These are phyloP conservation scores for Borovskyia barvae DNA, from an alignment of 208 protist species.

Conservation along the genomic window DNA sequence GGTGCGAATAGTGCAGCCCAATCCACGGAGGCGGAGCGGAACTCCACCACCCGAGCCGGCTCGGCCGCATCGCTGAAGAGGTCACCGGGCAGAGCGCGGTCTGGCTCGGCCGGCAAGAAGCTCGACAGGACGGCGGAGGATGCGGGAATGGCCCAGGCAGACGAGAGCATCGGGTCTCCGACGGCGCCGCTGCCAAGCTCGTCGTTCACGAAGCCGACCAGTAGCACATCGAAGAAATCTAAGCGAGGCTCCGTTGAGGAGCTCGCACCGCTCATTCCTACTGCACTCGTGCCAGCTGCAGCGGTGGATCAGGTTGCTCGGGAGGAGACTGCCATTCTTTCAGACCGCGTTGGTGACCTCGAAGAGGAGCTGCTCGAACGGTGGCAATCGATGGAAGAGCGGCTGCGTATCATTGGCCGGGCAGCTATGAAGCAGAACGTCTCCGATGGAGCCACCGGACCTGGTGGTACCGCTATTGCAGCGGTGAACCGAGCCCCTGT, in stretches of 20 bases:
- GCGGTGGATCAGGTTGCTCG: constrained; percentile 31
- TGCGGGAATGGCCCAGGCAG: background rate
- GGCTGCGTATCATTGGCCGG: constrained; percentile 79
- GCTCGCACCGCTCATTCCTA: background rate
- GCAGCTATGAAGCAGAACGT: constrained; percentile 55
- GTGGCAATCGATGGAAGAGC: constrained; percentile 82
- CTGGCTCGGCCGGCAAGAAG: background rate
- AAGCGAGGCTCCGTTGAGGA: background rate
- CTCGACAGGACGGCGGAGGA: background rate
- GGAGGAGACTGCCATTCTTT: constrained; percentile 47
- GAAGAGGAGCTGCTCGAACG: constrained; percentile 72
- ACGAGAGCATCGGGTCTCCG: background rate
- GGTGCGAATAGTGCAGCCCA: too few species aligned
- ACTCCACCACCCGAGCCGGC: background rate
- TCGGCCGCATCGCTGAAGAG: background rate
- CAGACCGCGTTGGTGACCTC: constrained; percentile 64
- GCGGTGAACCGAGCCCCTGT: constrained; percentile 20
- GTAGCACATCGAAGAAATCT: background rate
- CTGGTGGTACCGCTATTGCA: background rate
- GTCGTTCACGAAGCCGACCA: background rate
- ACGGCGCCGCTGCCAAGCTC: background rate
- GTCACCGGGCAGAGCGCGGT: background rate
- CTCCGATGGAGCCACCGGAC: constrained; percentile 1
- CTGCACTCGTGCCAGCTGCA: background rate
- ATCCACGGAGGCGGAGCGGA: background rate